phyloP scores from a whole-genome alignment of 1,139 yeast genomes.

The Trichomonascaceae sp. region DNA sequence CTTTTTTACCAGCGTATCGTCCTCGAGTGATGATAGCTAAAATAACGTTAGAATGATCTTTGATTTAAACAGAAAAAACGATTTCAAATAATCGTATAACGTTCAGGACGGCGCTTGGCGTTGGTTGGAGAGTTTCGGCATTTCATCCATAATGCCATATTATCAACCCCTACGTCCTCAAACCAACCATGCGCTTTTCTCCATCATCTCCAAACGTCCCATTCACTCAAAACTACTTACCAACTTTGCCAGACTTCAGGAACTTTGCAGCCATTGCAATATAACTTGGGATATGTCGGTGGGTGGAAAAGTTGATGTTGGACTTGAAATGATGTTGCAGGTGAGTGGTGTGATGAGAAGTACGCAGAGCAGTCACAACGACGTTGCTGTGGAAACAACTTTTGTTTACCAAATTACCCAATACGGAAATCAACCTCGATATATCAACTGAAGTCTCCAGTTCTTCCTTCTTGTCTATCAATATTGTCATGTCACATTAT shows the following conservation, averaged over 20 bases:
- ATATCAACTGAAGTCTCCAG: neutral
- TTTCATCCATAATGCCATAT: neutral
- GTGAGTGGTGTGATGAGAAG: conserved; percentile 8
- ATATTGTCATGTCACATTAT: conserved; percentile 9
- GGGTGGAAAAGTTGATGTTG: conserved; percentile 8
- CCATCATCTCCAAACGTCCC: conserved; percentile 8
- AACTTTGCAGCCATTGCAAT: conserved; percentile 57
- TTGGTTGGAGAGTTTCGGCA: no score
- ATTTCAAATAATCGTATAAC: neutral
- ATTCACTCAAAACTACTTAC: conserved; percentile 48
- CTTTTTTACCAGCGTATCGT: conserved; percentile 99
- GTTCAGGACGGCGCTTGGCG: neutral
- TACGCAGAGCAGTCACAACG: neutral
- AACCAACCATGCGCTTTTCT: neutral
- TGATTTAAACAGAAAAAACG: no score
- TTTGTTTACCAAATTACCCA: conserved; percentile 4
- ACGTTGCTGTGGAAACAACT: neutral
- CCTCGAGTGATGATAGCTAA: conserved; percentile 99
- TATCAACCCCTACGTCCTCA: neutral
- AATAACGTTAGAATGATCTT: neutral
- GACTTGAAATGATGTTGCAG: neutral
- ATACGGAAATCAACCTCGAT: neutral
- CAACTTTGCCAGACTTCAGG: conserved; percentile 99
- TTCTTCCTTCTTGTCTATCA: neutral
- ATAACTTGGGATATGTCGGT: conserved; percentile 3